Evolutionary conservation across 306 rosid genomes (phyloP), one percentile per base, ranked within the genome.

Genomic region (Prunus salicina): DNA sequence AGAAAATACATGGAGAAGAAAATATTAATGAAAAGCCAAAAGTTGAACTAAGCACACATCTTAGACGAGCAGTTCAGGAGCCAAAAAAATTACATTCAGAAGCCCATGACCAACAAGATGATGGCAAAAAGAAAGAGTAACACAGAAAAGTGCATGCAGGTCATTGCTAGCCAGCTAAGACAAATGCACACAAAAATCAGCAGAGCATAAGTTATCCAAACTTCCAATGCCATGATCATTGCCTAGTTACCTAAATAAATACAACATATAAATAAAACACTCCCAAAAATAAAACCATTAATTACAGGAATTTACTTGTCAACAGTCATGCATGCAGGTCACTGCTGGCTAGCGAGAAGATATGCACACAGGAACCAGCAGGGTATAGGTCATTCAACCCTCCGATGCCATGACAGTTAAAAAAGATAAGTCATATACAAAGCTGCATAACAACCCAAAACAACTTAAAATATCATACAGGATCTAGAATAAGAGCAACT

Each of bases 241-340:
- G 46, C 3, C 25, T 64, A 32, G 20, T 64, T 16, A 64, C 47
- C 46, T 22, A 64, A 64, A 64, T n/a, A 15, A 64, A 24, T 64
- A 6, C 47, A 64, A 64, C 24, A 64, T 3, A 64, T 18, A 16
- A 64, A 64, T 28, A 19, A 61, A 19, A 64, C 7, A 2, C 49
- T 24, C 12, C 69, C 13, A 18, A 64, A 15, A 30, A 32, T 64
- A 15, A 32, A 34, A 64, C 46, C 19, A 34, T 16, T 62, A 19
- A 34, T 64, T 34, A 34, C 45, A 34, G 49, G 69, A 64, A 34
- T 34, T 64, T 64, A 64, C 69, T 64, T 64, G 69, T 22, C 19
- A 61, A 14, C n/a, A 30, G 18, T 62, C 45, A 64, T 64, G 69
- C 69, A 64, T 64, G 69, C 69, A 32, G 47, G 69, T 41, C 69